Conservation (phyloP, 805 yeast species). For the Myxozyma udenii region DNA sequence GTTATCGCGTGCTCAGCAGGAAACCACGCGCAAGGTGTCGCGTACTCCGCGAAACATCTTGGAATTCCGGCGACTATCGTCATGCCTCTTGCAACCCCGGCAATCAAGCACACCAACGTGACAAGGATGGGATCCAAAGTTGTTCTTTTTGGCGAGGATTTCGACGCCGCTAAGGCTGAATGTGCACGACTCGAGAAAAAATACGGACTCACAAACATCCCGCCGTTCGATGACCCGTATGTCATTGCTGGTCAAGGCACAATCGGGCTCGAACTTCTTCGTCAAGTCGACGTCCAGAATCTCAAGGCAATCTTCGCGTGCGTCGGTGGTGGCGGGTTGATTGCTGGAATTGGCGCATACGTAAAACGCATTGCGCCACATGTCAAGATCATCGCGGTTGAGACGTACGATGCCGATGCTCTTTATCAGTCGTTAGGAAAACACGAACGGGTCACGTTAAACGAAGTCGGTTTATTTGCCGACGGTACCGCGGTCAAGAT, state of each 20-base stretch:
- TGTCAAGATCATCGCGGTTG: slow-evolving; percentile 91
- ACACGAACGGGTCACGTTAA: slow-evolving; percentile 54
- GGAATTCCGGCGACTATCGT: slow-evolving; percentile 94
- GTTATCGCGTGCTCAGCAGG: slow-evolving; percentile 99
- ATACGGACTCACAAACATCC: slow-evolving; percentile 79
- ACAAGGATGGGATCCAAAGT: slow-evolving; percentile 91
- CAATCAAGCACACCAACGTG: slow-evolving; percentile 89
- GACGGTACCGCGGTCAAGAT: slow-evolving; percentile 96
- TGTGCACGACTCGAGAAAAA: slow-evolving; percentile 68
- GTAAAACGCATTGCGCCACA: slow-evolving; percentile 97
- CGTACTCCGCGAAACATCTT: slow-evolving; percentile 79
- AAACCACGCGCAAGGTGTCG: slow-evolving; percentile 99
- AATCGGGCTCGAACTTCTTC: slow-evolving; percentile 83
- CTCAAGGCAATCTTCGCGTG: slow-evolving; percentile 80
- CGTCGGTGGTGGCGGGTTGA: slow-evolving; percentile 96
- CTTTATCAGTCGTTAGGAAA: slow-evolving; percentile 64
- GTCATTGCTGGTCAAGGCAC: slow-evolving; percentile 99
- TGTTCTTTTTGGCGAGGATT: slow-evolving; percentile 88
- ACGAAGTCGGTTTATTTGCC: slow-evolving; percentile 91
- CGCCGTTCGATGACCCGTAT: slow-evolving; percentile 98
- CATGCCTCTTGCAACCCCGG: slow-evolving; percentile 97
- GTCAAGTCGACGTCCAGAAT: slow-evolving; percentile 67
- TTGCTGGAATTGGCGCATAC: slow-evolving; percentile 88
- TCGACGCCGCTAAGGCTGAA: slow-evolving; percentile 91
- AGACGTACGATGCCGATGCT: slow-evolving; percentile 95